Base-by-base conservation (phyloP, 2,329 filamentous ascomycete genomes). In the Talaromyces rugulosus region DNA sequence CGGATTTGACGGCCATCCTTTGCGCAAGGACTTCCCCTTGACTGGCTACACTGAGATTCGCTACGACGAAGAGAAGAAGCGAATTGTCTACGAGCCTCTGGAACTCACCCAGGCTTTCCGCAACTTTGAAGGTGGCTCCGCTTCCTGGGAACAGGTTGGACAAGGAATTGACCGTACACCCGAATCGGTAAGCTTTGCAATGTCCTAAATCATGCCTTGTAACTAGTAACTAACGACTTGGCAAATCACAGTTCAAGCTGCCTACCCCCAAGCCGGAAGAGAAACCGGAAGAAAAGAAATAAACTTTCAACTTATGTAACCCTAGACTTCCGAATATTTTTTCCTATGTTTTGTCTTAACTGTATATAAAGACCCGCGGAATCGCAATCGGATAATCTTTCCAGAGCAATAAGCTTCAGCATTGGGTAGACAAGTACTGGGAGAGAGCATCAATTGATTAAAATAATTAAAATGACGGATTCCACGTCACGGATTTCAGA, bases 21-120 rank as follows among this genome's bases (percentile, higher is more conserved):
- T 99, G 74, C 87, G 96, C 74, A 99, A 99, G 82, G 95, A 99
- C 76, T 99, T 99, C 82, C 95, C 95, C 27, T 81, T 99, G 76
- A 97, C 95, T 2, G 95, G 95, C 55, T 99, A 99, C 82, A 99
- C 95, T 36, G 96, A 99, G 82, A 89, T 99, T 69, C 86, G 95
- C 73, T 99, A 96, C 75, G 95, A 99, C 69, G 95, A 99, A 81
- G 96, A 99, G 85, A 99, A 97, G 90, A 99, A 99, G 87, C 87
- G 95, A 65, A 97, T 99, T 74, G 94, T 99, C 64, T 94, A 96
- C 34, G 96, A 99, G 83, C 95, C 96, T 47, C 83, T 99, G 56
- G 95, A 99, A 82, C 85, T 99, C 78, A 98, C 95, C 14, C 95
- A 99, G 80, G 95, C 96, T 7, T 99, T 96, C 87, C 88, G 95